phyloP scores from a whole-genome alignment of 1,284 basidiomycete genomes.

The Trametes pubescens region DNA sequence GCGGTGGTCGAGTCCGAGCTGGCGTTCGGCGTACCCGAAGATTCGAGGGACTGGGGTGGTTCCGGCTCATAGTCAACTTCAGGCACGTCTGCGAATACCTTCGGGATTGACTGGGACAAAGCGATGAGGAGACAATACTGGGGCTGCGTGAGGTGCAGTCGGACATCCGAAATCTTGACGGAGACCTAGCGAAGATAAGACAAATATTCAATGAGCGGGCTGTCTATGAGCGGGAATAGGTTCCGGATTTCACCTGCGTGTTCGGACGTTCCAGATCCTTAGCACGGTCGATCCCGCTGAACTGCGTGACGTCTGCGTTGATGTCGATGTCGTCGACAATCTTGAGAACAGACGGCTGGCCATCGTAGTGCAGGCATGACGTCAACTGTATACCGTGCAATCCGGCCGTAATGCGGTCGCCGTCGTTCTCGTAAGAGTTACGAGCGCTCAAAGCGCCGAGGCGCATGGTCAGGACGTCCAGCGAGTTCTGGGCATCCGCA shows the following conservation, averaged over 20 bases:
- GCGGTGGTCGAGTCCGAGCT: conserved; percentile 18
- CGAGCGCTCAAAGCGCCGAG: conserved; percentile 91
- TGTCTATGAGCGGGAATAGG: not conserved
- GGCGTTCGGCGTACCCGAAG: not conserved
- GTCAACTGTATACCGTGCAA: conserved; percentile 88
- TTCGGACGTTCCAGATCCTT: conserved; percentile 66
- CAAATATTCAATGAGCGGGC: conserved; percentile 6
- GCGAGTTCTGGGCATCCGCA: conserved; percentile 67
- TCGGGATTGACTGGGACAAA: conserved; percentile 79
- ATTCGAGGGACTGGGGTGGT: conserved; percentile 13
- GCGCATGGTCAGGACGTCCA: conserved; percentile 81
- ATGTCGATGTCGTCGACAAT: conserved; percentile 95
- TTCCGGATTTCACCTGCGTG: conserved; percentile 62
- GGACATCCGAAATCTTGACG: conserved; percentile 89
- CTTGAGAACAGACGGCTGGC: conserved; percentile 66
- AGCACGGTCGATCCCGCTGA: conserved; percentile 57
- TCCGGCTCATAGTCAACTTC: conserved; percentile 40
- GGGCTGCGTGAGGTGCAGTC: conserved; percentile 88
- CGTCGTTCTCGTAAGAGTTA: conserved; percentile 77
- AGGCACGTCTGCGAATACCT: conserved; percentile 62
- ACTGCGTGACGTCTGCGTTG: conserved; percentile 76
- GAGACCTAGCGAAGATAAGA: conserved; percentile 56
- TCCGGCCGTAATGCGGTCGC: conserved; percentile 78
- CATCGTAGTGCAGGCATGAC: conserved; percentile 68
- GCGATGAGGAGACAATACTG: conserved; percentile 87